Base-by-base conservation (phyloP, 2,329 filamentous ascomycete species). In the Fusarium sp. region DNA sequence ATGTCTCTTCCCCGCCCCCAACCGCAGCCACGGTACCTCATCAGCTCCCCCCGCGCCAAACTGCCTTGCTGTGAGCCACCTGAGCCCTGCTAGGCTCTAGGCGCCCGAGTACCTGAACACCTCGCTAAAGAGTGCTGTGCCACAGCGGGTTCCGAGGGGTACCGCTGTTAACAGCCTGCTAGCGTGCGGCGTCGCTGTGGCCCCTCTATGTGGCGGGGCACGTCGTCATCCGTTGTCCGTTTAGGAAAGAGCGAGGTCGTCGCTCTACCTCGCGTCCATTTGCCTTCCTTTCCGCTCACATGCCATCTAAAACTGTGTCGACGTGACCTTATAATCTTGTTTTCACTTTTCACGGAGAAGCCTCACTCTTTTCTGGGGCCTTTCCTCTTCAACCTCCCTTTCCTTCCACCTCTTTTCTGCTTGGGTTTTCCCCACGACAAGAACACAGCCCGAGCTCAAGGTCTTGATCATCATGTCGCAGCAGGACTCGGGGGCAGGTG, bases 201-300 rank as follows among this genome's bases (percentile, higher is more conserved):
- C n/a, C 37, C 56, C 37, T 40, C 50, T 34, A 55, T 48, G 71
- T 72, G 71, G 71, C 71, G 71, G 71, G 71, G 71, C 65, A 73
- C 68, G 71, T 73, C 71, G 71, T 73, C 71, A 73, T 73, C 71
- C 51, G 60, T 70, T 60, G 51, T 69, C 65, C 56, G 43, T 71
- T 71, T 63, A 51, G 69, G 69, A 46, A 70, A 62, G 68, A 63
- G 50, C 50, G 43, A 55, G 34, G 34, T 18, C 34, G 11, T n/a
- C 39, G 16, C 34, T 54, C 48, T 53, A 69, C 44, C 50, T 55
- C 50, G 46, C 48, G 31, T 54, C 39, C 55, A 48, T 43, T 44
- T 40, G 37, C 23, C 55, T 44, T 23, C 23, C 23, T 23, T 23
- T 23, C 23, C 48, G 56, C 68, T 70, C 68, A 70, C 69, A 70